A percentile compares a stretch with the other conserved stretches of the same genome.
These are phyloP conservation scores for Zoysia japonica DNA, from an alignment of 176 grass and related monocot genomes.

Conservation along the genomic window DNA sequence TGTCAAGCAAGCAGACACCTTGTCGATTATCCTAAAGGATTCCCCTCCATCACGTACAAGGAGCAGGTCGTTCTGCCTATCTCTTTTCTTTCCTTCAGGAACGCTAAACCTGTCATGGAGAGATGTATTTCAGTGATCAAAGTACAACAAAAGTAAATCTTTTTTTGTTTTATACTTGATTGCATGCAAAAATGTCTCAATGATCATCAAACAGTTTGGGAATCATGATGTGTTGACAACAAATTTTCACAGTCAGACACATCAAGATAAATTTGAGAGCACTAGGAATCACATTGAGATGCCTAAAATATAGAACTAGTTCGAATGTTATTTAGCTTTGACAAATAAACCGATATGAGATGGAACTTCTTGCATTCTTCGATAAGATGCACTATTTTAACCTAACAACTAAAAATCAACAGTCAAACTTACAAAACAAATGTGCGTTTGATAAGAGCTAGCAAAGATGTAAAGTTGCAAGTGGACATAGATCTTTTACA, in stretches of 20 bases:
- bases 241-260: neutral
- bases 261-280: neutral
- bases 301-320: neutral
- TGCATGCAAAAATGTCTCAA: neutral
- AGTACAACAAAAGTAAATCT: neutral
- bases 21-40: constrained; percentile 70
- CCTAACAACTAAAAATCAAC: neutral
- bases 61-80: constrained; percentile 70
- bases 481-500: neutral
- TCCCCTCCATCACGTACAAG: constrained; percentile 70
- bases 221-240: neutral
- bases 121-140: neutral
- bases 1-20: constrained; percentile 47
- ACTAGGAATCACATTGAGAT: neutral
- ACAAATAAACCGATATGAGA: constrained; percentile 16
- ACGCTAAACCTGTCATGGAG: constrained; percentile 57
- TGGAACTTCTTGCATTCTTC: neutral
- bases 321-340: neutral
- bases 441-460: neutral
- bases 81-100: constrained; percentile 67
- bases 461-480: neutral
- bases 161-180: neutral
- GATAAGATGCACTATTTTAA: neutral
- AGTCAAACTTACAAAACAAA: neutral
- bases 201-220: neutral